phyloP scores from a whole-genome alignment of 2,329 filamentous ascomycete species.

The Ophiostoma piceae region DNA sequence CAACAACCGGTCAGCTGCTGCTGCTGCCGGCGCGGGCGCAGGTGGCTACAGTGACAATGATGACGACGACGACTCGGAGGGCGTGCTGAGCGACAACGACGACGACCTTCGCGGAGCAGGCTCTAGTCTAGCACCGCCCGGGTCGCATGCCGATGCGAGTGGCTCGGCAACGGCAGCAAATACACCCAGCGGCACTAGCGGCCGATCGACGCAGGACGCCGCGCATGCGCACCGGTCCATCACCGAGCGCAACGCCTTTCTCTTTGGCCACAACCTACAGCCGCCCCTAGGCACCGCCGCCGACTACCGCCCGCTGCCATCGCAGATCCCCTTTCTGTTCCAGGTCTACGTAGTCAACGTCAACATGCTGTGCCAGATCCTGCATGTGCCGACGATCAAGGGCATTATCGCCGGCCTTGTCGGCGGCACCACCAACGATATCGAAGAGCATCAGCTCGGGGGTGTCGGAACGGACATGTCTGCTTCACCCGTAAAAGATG shows the following conservation, averaged over 20 bases:
- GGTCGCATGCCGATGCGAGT: not conserved
- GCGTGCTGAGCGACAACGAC: conserved; percentile 32
- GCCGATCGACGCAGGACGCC: conserved; percentile 31
- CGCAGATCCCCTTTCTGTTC: conserved; percentile 50
- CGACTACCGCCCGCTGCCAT: conserved; percentile 47
- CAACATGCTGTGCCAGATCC: conserved; percentile 41
- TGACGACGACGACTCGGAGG: conserved; percentile 29
- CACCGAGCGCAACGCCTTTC: conserved; percentile 45
- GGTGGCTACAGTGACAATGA: conserved; percentile 40
- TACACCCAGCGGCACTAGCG: not conserved
- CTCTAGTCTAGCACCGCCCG: not conserved
- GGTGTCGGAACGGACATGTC: not conserved
- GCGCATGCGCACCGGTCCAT: conserved; percentile 39
- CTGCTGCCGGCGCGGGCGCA: conserved; percentile 29
- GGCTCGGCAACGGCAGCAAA: not conserved
- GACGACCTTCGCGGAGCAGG: not conserved
- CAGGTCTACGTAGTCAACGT: conserved; percentile 48
- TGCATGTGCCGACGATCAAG: conserved; percentile 44
- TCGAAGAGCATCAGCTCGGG: not conserved
- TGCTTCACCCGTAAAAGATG: conserved; percentile 16
- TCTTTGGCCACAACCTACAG: conserved; percentile 45
- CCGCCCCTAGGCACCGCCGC: conserved; percentile 29
- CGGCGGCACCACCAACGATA: not conserved
- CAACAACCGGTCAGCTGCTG: conserved; percentile 30
- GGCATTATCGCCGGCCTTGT: conserved; percentile 34